phyloP scores from a whole-genome alignment of 2,329 filamentous ascomycete genomes.

The Ambrosiella xylebori region DNA sequence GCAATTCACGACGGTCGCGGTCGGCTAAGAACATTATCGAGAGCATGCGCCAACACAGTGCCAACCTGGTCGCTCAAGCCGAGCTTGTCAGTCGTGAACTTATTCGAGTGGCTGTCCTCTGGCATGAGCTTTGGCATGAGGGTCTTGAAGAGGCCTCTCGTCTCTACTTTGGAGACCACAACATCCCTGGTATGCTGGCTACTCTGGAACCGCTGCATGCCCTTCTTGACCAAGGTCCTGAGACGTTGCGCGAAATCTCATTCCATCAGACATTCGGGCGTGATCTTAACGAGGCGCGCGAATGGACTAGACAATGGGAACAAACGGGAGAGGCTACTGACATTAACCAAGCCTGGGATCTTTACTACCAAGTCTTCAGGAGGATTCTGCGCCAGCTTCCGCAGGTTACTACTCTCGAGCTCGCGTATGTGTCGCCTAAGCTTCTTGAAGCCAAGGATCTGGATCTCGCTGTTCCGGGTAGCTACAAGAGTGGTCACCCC shows the following conservation, averaged over 20 bases:
- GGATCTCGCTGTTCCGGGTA: constrained; percentile 88
- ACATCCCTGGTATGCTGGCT: constrained; percentile 93
- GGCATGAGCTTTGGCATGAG: constrained; percentile 99
- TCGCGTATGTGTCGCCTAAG: constrained; percentile 93
- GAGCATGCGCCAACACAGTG: constrained; percentile 89
- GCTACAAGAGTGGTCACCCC: constrained; percentile 62
- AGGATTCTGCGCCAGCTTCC: constrained; percentile 86
- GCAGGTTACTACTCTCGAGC: constrained; percentile 78
- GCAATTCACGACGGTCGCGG: constrained; percentile 65
- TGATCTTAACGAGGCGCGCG: constrained; percentile 82
- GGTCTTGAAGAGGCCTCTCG: constrained; percentile 90
- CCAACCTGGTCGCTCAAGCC: constrained; percentile 82
- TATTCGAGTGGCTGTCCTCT: constrained; percentile 88
- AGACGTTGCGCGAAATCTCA: constrained; percentile 88
- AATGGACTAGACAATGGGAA: constrained; percentile 89
- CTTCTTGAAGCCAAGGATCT: constrained; percentile 72
- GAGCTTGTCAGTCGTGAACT: constrained; percentile 91
- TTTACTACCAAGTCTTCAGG: constrained; percentile 97
- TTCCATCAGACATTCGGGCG: constrained; percentile 96
- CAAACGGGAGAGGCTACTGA: constrained; percentile 81
- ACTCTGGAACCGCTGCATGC: constrained; percentile 82
- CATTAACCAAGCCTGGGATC: constrained; percentile 94
- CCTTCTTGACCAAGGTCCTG: constrained; percentile 74
- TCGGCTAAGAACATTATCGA: constrained; percentile 94
- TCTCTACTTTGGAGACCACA: constrained; percentile 92